These are phyloP conservation scores for Paecilomyces niveus DNA, from an alignment of 2,329 filamentous ascomycete species.

Conservation along the genomic window DNA sequence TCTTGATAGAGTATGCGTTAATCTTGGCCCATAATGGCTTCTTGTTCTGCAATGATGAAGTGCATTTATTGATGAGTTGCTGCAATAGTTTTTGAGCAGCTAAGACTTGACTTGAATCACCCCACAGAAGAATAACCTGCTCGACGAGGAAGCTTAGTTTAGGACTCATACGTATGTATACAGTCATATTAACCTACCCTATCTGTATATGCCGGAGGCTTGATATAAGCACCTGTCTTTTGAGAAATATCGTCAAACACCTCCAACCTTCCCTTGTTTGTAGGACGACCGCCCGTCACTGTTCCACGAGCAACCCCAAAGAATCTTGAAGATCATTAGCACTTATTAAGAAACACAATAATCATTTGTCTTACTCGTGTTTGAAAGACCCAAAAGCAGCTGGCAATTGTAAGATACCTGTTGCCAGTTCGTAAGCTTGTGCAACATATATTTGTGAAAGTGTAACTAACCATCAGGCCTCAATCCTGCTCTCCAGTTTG, in stretches of 20 bases:
- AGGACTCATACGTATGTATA: not conserved
- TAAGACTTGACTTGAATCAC: slow-evolving; percentile 14
- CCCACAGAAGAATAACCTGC: slow-evolving; percentile 20
- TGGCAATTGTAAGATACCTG: slow-evolving; percentile 12
- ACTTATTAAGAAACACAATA: not conserved
- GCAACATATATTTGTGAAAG: not conserved
- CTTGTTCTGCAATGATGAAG: slow-evolving; percentile 9
- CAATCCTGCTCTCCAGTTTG: slow-evolving; percentile 16
- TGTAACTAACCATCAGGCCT: slow-evolving; percentile 11
- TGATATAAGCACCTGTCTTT: slow-evolving; percentile 20
- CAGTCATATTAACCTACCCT: slow-evolving; percentile 9
- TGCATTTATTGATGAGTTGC: slow-evolving; percentile 13
- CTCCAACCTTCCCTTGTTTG: slow-evolving; percentile 10
- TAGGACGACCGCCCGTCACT: not conserved
- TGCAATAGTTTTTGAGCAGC: slow-evolving; percentile 15
- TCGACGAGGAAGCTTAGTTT: slow-evolving; percentile 1
- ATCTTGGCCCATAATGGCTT: slow-evolving; percentile 18
- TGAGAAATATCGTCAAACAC: slow-evolving; percentile 19
- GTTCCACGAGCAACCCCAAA: slow-evolving; percentile 11
- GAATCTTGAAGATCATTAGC: slow-evolving; percentile 11
- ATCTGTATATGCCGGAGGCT: slow-evolving; percentile 16
- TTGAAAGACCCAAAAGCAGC: slow-evolving; percentile 14
- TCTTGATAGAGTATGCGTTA: slow-evolving; percentile 13
- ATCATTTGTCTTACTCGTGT: slow-evolving; percentile 12
- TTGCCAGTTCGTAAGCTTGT: not conserved